phyloP scores from a whole-genome alignment of 2,329 filamentous ascomycete species.

The Tolypocladium album region DNA sequence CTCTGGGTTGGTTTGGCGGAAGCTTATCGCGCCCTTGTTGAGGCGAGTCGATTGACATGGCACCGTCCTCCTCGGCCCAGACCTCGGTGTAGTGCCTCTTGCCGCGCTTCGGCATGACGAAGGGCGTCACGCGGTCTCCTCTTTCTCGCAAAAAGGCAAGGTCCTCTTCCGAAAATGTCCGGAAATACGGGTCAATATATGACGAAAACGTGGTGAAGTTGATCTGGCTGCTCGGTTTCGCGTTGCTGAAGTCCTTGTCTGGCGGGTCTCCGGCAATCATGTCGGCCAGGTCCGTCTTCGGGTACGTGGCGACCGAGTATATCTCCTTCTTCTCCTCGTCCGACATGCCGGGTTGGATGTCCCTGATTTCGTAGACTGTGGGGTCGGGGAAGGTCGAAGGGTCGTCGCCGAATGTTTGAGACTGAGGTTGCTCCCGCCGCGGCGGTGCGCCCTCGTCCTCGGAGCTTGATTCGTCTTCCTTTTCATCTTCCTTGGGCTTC shows the following conservation, averaged over 20 bases:
- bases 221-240: constrained; percentile 89
- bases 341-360: constrained; percentile 62
- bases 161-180: constrained; percentile 85
- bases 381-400: constrained; percentile 86
- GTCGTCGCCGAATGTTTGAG: constrained; percentile 85
- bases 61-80: constrained; percentile 90
- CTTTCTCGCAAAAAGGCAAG: constrained; percentile 85
- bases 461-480: constrained; percentile 37
- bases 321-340: constrained; percentile 81
- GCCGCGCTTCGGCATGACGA: constrained; percentile 75
- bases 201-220: constrained; percentile 87
- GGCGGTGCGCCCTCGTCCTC: constrained; percentile 51
- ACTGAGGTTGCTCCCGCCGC: constrained; percentile 57
- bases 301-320: constrained; percentile 78
- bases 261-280: constrained; percentile 82
- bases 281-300: constrained; percentile 67
- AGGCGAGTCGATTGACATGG: constrained; percentile 60
- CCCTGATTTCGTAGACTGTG: constrained; percentile 85
- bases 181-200: constrained; percentile 85
- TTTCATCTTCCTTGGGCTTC: constrained; percentile 32
- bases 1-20: constrained; percentile 71
- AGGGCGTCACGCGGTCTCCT: constrained; percentile 73
- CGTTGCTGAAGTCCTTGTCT: constrained; percentile 89
- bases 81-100: constrained; percentile 79
- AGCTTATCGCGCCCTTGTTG: constrained; percentile 53